Conservation (phyloP, 768 basidiomycete species). For the Lactarius hengduanensis region DNA sequence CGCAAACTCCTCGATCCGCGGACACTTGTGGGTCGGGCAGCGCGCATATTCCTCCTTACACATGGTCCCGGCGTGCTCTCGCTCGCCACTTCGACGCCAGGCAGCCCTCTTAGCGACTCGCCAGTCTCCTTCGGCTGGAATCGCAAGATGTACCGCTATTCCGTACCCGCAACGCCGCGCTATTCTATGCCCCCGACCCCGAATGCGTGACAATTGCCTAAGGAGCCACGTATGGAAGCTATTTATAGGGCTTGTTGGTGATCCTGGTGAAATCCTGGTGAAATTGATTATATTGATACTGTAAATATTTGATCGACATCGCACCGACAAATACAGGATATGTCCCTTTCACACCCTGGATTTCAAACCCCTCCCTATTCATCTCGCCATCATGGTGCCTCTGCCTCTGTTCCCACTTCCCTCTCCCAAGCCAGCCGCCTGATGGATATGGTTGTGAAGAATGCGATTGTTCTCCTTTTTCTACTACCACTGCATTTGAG, state of each 20-base stretch:
- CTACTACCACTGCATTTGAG: not conserved
- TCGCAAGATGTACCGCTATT: slow-evolving; percentile 24
- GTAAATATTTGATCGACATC: too few relatives aligned
- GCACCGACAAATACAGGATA: too few relatives aligned
- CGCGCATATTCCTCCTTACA: slow-evolving; percentile 34
- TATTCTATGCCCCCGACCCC: slow-evolving; percentile 26
- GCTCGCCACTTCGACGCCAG: slow-evolving; percentile 32
- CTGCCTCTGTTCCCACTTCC: not conserved
- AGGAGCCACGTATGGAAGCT: not conserved
- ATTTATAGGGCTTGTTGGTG: not conserved
- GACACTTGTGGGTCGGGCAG: slow-evolving; percentile 33
- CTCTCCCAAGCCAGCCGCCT: not conserved
- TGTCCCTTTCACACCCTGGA: too few relatives aligned
- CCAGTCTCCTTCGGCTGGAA: slow-evolving; percentile 24
- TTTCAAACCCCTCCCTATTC: too few relatives aligned
- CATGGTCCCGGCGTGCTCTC: slow-evolving; percentile 34
- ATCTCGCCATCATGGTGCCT: not conserved
- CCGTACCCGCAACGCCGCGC: slow-evolving; percentile 23
- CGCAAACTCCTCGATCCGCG: slow-evolving; percentile 35
- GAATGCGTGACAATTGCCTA: slow-evolving; percentile 12
- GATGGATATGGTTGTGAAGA: not conserved
- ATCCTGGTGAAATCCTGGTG: not conserved
- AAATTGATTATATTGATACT: not conserved
- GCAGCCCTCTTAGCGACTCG: slow-evolving; percentile 26
- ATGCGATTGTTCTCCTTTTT: not conserved